A percentile compares a stretch with the other conserved stretches of the same genome.
phyloP scores from a whole-genome alignment of 164 flowering plant genomes.

The Taxillus chinensis region DNA sequence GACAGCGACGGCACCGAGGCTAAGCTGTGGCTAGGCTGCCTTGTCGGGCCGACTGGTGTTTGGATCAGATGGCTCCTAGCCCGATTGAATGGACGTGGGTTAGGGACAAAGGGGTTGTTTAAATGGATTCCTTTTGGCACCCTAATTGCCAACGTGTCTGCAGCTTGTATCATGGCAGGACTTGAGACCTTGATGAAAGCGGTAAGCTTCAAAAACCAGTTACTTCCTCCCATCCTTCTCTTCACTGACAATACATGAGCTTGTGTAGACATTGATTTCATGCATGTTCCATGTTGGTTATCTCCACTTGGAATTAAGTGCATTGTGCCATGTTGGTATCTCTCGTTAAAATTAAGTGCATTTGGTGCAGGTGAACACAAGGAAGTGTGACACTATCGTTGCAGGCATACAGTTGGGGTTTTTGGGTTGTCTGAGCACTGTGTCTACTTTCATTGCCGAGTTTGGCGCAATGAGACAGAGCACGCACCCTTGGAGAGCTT shows the following conservation, averaged over 20 bases:
- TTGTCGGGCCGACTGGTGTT: slow-evolving; percentile 79
- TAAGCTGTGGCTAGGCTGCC: slow-evolving; percentile 71
- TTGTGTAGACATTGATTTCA: too few species aligned
- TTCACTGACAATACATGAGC: background rate
- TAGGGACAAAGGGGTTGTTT: slow-evolving; percentile 36
- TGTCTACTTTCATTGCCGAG: slow-evolving; percentile 88
- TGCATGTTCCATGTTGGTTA: too few species aligned
- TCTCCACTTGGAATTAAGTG: too few species aligned
- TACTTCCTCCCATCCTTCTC: too few species aligned
- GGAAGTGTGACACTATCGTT: slow-evolving; percentile 37
- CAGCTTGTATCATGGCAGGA: slow-evolving; percentile 80
- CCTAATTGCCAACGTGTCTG: slow-evolving; percentile 63
- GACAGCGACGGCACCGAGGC: slow-evolving; percentile 29
- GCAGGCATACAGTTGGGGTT: slow-evolving; percentile 72
- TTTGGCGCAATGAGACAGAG: slow-evolving; percentile 68
- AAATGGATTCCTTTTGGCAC: slow-evolving; percentile 96
- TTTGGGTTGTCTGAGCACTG: slow-evolving; percentile 84
- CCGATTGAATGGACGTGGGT: slow-evolving; percentile 70
- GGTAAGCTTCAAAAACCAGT: slow-evolving; percentile 28
- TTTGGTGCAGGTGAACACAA: slow-evolving; percentile 48
- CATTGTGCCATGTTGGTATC: too few species aligned
- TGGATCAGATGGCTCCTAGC: slow-evolving; percentile 90
- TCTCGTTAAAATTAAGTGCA: too few species aligned
- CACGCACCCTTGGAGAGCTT: slow-evolving; percentile 62
- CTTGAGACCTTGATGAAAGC: slow-evolving; percentile 53